Conservation (phyloP, 192 early-diverging fungal genomes). For the Umbelopsis sp. region DNA sequence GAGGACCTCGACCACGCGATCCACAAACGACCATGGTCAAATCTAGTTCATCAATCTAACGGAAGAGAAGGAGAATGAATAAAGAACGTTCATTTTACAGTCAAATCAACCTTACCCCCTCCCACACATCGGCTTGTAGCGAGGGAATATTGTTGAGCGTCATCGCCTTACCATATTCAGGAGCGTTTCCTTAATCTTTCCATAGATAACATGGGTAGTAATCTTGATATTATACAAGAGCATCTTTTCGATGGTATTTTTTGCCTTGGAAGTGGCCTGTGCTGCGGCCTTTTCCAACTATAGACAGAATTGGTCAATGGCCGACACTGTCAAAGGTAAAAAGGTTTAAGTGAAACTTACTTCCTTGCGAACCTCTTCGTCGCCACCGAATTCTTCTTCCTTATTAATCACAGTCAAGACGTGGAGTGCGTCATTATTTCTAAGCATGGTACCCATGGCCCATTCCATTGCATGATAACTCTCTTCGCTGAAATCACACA, state of each 20-base stretch:
- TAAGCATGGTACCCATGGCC: constrained; percentile 49
- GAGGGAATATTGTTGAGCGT: too few species aligned
- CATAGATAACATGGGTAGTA: constrained; percentile 28
- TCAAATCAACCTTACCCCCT: not conserved
- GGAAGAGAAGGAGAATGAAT: not conserved
- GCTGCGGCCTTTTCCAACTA: not conserved
- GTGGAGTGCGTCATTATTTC: constrained; percentile 53
- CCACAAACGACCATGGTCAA: constrained; percentile 54
- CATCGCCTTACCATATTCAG: constrained; percentile 26
- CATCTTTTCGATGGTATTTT: constrained; percentile 26
- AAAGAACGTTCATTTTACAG: not conserved
- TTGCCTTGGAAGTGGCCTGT: not conserved
- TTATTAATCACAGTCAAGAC: constrained; percentile 46
- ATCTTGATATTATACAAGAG: constrained; percentile 40
- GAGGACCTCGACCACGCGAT: constrained; percentile 47
- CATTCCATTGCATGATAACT: constrained; percentile 53
- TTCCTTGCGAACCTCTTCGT: not conserved
- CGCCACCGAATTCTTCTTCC: constrained; percentile 26
- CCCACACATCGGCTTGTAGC: too few species aligned
- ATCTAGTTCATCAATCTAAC: constrained; percentile 45
- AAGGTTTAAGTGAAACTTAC: not conserved
- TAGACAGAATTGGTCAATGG: too few species aligned
- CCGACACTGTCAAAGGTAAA: not conserved
- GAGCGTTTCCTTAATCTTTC: constrained; percentile 30
- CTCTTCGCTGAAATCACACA: constrained; percentile 50